These are phyloP conservation scores for Alternaria solani DNA, from an alignment of 2,329 filamentous ascomycete species.

Conservation along the genomic window DNA sequence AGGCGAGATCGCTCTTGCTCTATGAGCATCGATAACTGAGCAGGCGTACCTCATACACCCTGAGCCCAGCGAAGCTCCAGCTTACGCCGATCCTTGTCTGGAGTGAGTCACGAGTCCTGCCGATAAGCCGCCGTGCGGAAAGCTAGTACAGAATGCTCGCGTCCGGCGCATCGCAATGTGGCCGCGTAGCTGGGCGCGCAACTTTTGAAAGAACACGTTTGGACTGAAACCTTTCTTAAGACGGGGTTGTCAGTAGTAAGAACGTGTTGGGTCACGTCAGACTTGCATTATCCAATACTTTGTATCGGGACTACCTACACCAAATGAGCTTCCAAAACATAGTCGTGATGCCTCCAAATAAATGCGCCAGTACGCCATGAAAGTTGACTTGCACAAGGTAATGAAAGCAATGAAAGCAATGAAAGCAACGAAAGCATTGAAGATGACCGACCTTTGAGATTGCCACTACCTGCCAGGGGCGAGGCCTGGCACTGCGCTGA, in stretches of 20 bases:
- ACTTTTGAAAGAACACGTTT: background rate
- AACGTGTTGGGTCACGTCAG: slow-evolving; percentile 20
- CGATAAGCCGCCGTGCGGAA: background rate
- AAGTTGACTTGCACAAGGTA: background rate
- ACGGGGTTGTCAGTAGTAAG: background rate
- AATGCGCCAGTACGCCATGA: slow-evolving; percentile 22
- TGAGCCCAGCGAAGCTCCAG: background rate
- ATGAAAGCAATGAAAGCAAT: background rate
- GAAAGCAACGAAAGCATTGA: too few relatives aligned
- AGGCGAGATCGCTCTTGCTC: background rate
- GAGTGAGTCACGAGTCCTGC: background rate
- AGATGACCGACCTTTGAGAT: background rate
- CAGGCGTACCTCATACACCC: background rate
- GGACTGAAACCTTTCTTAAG: background rate
- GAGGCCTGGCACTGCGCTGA: slow-evolving; percentile 70
- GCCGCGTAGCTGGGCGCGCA: background rate
- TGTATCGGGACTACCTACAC: slow-evolving; percentile 35
- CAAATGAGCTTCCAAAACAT: background rate
- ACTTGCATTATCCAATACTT: slow-evolving; percentile 20
- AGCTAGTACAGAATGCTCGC: background rate
- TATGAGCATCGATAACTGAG: slow-evolving; percentile 1
- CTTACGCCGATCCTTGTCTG: background rate
- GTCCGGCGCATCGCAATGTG: background rate
- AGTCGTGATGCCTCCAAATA: background rate
- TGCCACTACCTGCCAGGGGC: slow-evolving; percentile 54